Base-by-base conservation (phyloP, 192 early-diverging fungal species). In the Cetraspora pellucida region DNA sequence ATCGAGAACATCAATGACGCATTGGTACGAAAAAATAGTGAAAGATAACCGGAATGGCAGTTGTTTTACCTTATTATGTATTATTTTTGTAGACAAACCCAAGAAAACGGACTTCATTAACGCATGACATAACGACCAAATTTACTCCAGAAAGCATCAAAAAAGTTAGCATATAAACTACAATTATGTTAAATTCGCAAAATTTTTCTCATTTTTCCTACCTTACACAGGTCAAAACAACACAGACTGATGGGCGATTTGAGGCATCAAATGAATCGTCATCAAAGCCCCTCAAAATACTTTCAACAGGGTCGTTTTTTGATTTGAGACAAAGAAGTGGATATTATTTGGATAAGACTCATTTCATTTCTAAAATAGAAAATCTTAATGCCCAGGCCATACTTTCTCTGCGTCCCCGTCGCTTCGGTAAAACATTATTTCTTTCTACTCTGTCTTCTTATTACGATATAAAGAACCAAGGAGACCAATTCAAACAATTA, bases 291-390 rank as follows among this genome's bases (percentile, higher is more conserved):
- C 31, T 37, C 31, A 71, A 52, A 54, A 71, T 72, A 72, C 10
- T 72, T 55, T 30, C 69, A 72, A 72, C 69, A 72, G 69, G 50
- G 16, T 72, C 49, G 14, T 72, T 72, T 57, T 19, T 31, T 54
- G 25, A 52, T 23, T 54, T 71, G 50, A 54, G 27, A 17, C 10
- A 50, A 30, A 55, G 19, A 19, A 27, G 49, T 30, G 47, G 50
- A 27, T 72, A 72, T 72, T 72, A 72, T 72, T 57, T 50, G 27
- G 69, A 72, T 55, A 72, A 72, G 69, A 72, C 49, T 72, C 69
- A 72, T 27, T 72, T 72, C 49, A 72, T 72, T 44, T 28, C 69
- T 72, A 72, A 72, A 72, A 72, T 72, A 72, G 49, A 72, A 28
- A 27, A 50, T 72, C 69, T 72, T 52, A 19, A 54, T 55, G 47